These are phyloP conservation scores for Penicillium sp. DNA, from an alignment of 2,329 filamentous ascomycete genomes.

Conservation along the genomic window DNA sequence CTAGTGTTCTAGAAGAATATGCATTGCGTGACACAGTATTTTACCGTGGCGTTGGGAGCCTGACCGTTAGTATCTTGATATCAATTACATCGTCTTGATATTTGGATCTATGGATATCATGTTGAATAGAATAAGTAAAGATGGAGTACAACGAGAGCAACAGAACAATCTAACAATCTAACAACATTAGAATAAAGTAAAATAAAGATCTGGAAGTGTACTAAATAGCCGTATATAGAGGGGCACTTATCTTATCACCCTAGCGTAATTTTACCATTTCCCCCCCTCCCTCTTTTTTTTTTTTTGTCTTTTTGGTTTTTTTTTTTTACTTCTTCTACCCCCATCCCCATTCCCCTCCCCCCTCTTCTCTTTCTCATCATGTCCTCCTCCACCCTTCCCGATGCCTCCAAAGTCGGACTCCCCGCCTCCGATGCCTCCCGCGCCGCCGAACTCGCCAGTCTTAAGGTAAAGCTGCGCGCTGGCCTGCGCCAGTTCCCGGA, in stretches of 20 bases:
- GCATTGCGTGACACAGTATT: constrained; percentile 7
- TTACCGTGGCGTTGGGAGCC: neutral
- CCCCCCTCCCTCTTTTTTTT: constrained; percentile 17
- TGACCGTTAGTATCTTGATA: neutral
- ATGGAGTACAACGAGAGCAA: too few species aligned
- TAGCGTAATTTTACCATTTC: constrained; percentile 12
- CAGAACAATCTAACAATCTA: too few species aligned
- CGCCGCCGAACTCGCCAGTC: constrained; percentile 59
- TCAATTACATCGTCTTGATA: too few species aligned
- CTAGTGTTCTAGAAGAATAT: constrained; percentile 2
- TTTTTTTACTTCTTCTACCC: constrained; percentile 18
- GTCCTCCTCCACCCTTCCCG: constrained; percentile 39
- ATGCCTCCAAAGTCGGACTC: constrained; percentile 48
- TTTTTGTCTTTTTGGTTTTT: constrained; percentile 19
- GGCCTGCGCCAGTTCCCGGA: constrained; percentile 84
- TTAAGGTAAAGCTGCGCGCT: constrained; percentile 67
- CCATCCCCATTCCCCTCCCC: constrained; percentile 10
- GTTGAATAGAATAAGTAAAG: neutral
- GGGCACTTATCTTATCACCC: constrained; percentile 13
- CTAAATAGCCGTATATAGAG: constrained; percentile 3
- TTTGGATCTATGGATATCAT: too few species aligned
- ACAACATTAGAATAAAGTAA: neutral
- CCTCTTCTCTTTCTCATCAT: constrained; percentile 33
- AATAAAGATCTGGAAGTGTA: neutral
- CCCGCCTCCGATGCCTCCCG: constrained; percentile 49